Percentiles rank a stretch among this genome's conserved stretches.
These are phyloP conservation scores for Colletotrichum sp. DNA, from an alignment of 2,329 filamentous ascomycete species.

Conservation along the genomic window DNA sequence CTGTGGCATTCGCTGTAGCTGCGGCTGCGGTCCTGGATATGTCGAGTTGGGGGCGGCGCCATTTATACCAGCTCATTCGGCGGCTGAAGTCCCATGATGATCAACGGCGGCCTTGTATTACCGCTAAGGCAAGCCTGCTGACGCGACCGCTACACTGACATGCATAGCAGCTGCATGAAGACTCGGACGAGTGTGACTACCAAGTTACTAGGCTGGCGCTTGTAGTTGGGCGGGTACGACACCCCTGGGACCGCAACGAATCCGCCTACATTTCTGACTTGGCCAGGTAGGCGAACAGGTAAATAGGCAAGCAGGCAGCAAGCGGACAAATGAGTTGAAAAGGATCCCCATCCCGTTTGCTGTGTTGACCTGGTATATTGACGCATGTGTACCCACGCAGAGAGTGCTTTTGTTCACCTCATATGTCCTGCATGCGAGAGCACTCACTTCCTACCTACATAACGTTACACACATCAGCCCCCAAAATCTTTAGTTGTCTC, in stretches of 20 bases:
- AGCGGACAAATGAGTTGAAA: neutral
- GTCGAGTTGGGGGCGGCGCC: neutral
- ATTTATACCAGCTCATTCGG: neutral
- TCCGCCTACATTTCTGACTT: neutral
- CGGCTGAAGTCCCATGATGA: neutral
- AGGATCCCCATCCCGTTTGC: neutral
- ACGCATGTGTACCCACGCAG: neutral
- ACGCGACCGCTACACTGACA: neutral
- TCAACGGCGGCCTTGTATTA: neutral
- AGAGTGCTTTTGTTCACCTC: neutral
- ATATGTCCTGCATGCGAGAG: neutral
- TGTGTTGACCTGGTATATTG: neutral
- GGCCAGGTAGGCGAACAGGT: neutral
- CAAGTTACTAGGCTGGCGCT: neutral
- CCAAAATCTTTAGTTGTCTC: neutral
- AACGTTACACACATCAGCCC: neutral
- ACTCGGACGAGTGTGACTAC: neutral
- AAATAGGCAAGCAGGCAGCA: neutral
- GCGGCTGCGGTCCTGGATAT: neutral
- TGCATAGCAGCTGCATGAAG: neutral
- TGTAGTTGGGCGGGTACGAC: neutral
- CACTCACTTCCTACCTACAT: neutral
- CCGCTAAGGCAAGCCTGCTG: neutral
- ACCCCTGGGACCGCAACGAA: neutral
- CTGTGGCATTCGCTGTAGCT: neutral